A percentile compares a stretch with the other conserved stretches of the same genome.
Conservation (phyloP, 257 asterid species). For the Fraxinus cuspidata region DNA sequence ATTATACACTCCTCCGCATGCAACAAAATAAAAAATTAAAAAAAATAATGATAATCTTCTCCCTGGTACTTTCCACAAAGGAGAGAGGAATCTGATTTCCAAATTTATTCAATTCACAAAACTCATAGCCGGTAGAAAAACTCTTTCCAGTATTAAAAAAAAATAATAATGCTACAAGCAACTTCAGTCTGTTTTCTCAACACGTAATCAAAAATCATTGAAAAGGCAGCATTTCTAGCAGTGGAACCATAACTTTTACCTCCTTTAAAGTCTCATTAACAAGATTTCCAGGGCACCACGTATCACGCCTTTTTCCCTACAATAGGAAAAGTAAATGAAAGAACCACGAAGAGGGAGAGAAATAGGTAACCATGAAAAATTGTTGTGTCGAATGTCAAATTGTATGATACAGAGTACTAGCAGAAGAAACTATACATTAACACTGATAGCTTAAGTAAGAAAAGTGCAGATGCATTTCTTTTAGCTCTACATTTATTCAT, state of each 20-base stretch:
- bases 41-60: not conserved
- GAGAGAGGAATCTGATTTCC: not conserved
- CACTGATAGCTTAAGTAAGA: constrained; percentile 12
- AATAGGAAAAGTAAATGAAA: constrained; percentile 25
- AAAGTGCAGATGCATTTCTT: not conserved
- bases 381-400: not conserved
- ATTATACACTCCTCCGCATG: constrained; percentile 17
- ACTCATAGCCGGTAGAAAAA: not conserved
- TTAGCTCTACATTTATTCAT: not conserved
- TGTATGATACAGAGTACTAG: not conserved
- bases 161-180: not conserved
- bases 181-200: not conserved
- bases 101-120: not conserved
- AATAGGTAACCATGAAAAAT: constrained; percentile 18
- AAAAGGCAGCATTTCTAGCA: constrained; percentile 14
- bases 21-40: constrained; percentile 7
- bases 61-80: constrained; percentile 3
- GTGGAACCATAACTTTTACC: constrained; percentile 43
- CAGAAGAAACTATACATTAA: constrained; percentile 15
- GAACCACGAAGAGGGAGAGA: constrained; percentile 14
- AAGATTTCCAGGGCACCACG: constrained; percentile 93
- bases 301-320: constrained; percentile 88
- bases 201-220: constrained; percentile 9
- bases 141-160: constrained; percentile 8
- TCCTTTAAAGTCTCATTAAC: constrained; percentile 52